Evolutionary conservation across 768 basidiomycete species (phyloP).

Genomic region (Lactarius sp.): DNA sequence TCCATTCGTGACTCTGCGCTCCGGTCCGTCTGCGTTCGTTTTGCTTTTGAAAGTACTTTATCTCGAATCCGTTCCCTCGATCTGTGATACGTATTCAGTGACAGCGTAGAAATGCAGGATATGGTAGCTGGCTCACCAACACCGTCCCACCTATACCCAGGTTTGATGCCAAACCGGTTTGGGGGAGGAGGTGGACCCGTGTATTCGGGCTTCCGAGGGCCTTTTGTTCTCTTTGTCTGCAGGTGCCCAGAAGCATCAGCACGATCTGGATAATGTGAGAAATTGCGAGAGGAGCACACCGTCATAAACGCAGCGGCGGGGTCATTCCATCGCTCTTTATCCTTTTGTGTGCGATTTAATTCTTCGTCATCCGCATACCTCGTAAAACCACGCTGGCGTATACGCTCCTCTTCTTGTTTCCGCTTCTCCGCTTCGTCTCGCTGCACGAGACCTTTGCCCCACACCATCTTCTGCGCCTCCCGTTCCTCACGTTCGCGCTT

Average conservation of each 20-base stretch:
- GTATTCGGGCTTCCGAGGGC: conserved; percentile 80
- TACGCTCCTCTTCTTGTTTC: conserved; percentile 61
- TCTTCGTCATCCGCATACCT: conserved; percentile 78
- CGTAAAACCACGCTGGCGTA: conserved; percentile 62
- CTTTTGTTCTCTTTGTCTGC: conserved; percentile 72
- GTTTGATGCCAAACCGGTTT: conserved; percentile 92
- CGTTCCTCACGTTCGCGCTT: conserved; percentile 82
- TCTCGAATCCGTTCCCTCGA: conserved; percentile 90
- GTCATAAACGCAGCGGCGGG: conserved; percentile 94
- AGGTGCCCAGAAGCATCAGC: conserved; percentile 2
- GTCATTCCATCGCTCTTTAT: conserved; percentile 89
- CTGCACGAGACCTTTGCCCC: conserved; percentile 96
- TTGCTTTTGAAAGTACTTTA: conserved; percentile 78
- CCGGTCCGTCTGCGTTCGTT: conserved; percentile 71
- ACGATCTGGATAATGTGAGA: background rate
- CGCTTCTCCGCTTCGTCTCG: conserved; percentile 69
- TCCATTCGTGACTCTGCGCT: conserved; percentile 76
- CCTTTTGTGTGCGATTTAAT: conserved; percentile 79
- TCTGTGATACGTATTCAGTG: conserved; percentile 42
- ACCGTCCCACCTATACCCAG: conserved; percentile 98
- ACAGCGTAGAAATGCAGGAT: background rate
- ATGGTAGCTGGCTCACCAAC: conserved; percentile 59
- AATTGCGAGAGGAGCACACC: conserved; percentile 41
- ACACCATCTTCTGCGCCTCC: conserved; percentile 91
- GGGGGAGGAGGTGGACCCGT: conserved; percentile 84